Percentiles rank a stretch among this genome's conserved stretches.
phyloP scores from a whole-genome alignment of 2,329 filamentous ascomycete genomes.

The Didymella arachidicola region DNA sequence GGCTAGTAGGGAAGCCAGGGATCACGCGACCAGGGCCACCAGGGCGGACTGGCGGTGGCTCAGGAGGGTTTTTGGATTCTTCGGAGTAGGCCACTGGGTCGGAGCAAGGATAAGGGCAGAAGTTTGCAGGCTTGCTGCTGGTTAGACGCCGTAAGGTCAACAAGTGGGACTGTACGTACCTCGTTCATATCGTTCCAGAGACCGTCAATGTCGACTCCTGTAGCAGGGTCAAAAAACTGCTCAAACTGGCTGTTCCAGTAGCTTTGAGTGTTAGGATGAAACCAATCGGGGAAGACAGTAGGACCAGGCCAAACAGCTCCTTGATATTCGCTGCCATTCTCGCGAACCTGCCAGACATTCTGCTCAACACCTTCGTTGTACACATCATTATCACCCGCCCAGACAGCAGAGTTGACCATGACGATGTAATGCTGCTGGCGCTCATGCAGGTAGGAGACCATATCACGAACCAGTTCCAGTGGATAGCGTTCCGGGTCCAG shows the following conservation, averaged over 20 bases:
- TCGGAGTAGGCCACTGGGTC: constrained; percentile 51
- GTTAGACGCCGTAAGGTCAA: too few relatives aligned
- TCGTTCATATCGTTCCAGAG: constrained; percentile 64
- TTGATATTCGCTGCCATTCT: constrained; percentile 64
- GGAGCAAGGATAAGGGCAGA: constrained; percentile 57
- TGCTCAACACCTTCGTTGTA: constrained; percentile 69
- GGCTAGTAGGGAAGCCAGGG: constrained; percentile 72
- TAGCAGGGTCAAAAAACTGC: constrained; percentile 69
- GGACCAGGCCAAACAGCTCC: constrained; percentile 81
- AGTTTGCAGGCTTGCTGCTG: constrained; percentile 34
- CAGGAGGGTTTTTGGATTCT: constrained; percentile 64
- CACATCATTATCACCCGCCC: constrained; percentile 55
- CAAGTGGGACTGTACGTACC: too few relatives aligned
- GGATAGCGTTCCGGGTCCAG: constrained; percentile 71
- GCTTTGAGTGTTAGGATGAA: constrained; percentile 66
- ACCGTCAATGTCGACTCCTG: constrained; percentile 76
- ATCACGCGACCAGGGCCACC: constrained; percentile 65
- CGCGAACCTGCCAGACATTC: constrained; percentile 60
- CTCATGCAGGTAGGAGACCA: constrained; percentile 71
- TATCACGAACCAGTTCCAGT: constrained; percentile 65
- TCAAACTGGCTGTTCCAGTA: constrained; percentile 77
- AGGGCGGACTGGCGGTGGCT: constrained; percentile 68
- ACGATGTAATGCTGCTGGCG: constrained; percentile 75
- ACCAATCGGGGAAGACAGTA: constrained; percentile 79
- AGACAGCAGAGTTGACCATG: constrained; percentile 78